phyloP scores from a whole-genome alignment of 257 asterid genomes.

The Echites panduratus region DNA sequence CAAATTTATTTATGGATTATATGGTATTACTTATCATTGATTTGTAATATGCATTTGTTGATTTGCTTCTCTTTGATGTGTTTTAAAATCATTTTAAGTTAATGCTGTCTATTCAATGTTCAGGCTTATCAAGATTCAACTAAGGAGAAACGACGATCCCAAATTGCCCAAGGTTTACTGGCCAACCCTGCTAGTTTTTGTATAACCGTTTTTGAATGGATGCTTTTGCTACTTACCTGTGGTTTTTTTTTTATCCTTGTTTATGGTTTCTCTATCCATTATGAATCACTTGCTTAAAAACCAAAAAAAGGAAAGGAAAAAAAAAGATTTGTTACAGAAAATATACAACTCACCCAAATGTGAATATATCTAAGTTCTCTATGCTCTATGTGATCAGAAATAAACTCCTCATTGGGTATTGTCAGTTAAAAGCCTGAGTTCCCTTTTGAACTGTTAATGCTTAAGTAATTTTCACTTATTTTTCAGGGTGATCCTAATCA shows the following conservation, averaged over 20 bases:
- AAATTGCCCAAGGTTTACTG: slow-evolving; percentile 70
- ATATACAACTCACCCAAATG: background rate
- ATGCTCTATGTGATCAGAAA: background rate
- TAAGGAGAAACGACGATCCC: slow-evolving; percentile 84
- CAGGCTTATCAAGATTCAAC: slow-evolving; percentile 86
- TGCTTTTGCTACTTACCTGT: background rate
- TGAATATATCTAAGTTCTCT: background rate
- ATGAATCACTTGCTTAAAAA: background rate
- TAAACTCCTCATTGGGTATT: background rate
- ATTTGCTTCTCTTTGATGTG: background rate
- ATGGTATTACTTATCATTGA: background rate
- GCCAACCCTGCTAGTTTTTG: slow-evolving; percentile 6
- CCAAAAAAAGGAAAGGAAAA: background rate
- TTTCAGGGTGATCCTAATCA: background rate
- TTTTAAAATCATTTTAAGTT: background rate
- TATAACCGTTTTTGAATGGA: background rate
- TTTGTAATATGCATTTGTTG: background rate
- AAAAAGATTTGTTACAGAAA: background rate
- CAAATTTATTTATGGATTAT: background rate
- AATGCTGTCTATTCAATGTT: slow-evolving; percentile 10
- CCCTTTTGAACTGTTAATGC: background rate
- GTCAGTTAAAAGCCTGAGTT: background rate
- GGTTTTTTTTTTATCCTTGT: background rate
- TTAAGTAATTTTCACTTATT: background rate
- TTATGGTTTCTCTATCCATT: background rate